Percentiles rank a stretch among this genome's conserved stretches.
phyloP scores from a whole-genome alignment of 2,329 filamentous ascomycete genomes.

The Trichothecium roseum region DNA sequence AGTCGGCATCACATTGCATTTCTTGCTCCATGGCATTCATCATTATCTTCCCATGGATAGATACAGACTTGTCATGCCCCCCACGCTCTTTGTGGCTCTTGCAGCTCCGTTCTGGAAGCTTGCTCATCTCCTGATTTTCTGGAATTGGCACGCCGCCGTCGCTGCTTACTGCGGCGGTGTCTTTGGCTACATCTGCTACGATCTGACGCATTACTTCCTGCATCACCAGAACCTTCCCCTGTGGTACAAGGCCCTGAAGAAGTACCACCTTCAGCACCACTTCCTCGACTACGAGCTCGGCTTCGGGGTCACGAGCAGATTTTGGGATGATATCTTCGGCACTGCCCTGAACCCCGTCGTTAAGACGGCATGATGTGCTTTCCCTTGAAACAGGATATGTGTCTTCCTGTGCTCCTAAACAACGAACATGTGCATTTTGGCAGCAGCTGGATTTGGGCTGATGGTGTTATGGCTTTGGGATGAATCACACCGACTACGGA shows the following conservation, averaged over 20 bases:
- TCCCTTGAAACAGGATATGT: neutral
- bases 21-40: slow-evolving; percentile 91
- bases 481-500: neutral
- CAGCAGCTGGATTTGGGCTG: neutral
- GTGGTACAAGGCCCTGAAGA: slow-evolving; percentile 90
- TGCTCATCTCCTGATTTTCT: slow-evolving; percentile 71
- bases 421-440: neutral
- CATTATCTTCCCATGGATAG: slow-evolving; percentile 99
- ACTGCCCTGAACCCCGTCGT: slow-evolving; percentile 56
- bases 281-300: slow-evolving; percentile 97
- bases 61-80: slow-evolving; percentile 94
- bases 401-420: neutral
- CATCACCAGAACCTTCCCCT: slow-evolving; percentile 86
- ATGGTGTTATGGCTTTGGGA: neutral
- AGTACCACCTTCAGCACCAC: slow-evolving; percentile 94
- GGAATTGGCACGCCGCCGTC: slow-evolving; percentile 73
- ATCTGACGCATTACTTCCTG: slow-evolving; percentile 96
- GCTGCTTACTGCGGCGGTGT: slow-evolving; percentile 81
- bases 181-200: slow-evolving; percentile 93
- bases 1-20: slow-evolving; percentile 76
- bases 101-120: slow-evolving; percentile 89
- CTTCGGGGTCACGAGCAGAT: slow-evolving; percentile 90
- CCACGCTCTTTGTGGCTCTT: slow-evolving; percentile 72
- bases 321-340: slow-evolving; percentile 91
- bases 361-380: slow-evolving; percentile 18